Evolutionary conservation across 331 rosid species (phyloP), one percentile per base, ranked within the genome.

Genomic region (Quercus tomentella): DNA sequence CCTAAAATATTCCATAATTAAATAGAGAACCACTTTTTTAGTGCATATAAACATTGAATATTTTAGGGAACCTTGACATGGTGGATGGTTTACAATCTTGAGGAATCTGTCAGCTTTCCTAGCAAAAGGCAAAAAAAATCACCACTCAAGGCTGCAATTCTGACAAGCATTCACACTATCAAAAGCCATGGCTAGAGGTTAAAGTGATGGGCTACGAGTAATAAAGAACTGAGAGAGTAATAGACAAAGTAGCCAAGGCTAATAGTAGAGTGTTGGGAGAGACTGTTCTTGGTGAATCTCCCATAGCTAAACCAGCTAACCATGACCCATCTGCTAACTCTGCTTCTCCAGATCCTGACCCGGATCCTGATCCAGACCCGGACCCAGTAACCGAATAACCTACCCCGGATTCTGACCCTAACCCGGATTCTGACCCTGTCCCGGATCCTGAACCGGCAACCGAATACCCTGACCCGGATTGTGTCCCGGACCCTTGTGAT

Each of bases 271-370:
- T 56, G 4, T 82, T 77, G 16, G 79, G 68, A 35, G 87, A 45
- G 28, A 74, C n/a, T 60, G 82, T 74, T 30, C 70, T 84, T 6
- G 88, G 70, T 8, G 99, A 85, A 62, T 87, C 93, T 68, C 99
- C 99, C 98, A 95, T 91, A 28, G 99, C 99, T 63, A 95, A 83
- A 74, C 99, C 99, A 82, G 98, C 98, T 79, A 95, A 73, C 89
- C 94, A 95, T 75, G 99, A 88, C 57, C 99, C 93, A 82, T 95
- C 99, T n/a, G 93, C 92, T 7, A 95, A 80, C 86, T 89, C 57
- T 30, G 97, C 71, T 35, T 86, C 96, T 52, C 91, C 96, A 2
- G 96, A 81, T 78, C 84, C 97, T 0, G 92, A 49, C 7, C 80
- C 82, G 0, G 81, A 17, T 1, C 67, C 77, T 8, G 84, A 80